Conservation (phyloP, 805 yeast species). For the Candida pseudoglaebosa region DNA sequence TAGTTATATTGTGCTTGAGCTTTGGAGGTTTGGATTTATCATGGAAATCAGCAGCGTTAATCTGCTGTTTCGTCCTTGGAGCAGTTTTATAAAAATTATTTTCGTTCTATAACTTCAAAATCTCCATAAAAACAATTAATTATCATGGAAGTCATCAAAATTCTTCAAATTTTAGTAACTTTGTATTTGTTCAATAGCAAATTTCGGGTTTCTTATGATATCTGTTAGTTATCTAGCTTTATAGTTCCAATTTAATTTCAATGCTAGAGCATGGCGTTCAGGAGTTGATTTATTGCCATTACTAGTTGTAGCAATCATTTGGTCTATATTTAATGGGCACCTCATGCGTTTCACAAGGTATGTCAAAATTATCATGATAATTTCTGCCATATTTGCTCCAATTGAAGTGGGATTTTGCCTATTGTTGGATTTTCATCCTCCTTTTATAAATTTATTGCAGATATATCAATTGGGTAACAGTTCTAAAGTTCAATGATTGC, state of each 20-base stretch:
- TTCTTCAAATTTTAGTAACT: constrained; percentile 34
- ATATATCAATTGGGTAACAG: constrained; percentile 33
- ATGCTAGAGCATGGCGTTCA: constrained; percentile 32
- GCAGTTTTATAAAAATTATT: constrained; percentile 32
- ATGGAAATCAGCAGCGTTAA: constrained; percentile 56
- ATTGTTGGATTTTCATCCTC: constrained; percentile 19
- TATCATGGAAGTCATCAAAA: constrained; percentile 36
- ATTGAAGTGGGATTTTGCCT: constrained; percentile 33
- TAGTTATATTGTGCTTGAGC: constrained; percentile 46
- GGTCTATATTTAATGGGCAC: constrained; percentile 28
- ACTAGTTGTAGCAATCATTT: constrained; percentile 27
- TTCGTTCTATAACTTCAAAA: constrained; percentile 36
- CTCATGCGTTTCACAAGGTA: constrained; percentile 24
- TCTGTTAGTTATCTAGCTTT: constrained; percentile 30
- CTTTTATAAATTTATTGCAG: constrained; percentile 21
- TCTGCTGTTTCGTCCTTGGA: constrained; percentile 47
- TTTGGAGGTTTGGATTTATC: constrained; percentile 50
- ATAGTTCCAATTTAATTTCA: constrained; percentile 35
- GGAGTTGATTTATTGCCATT: constrained; percentile 36
- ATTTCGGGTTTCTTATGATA: constrained; percentile 39
- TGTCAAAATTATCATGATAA: constrained; percentile 29
- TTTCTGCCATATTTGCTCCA: constrained; percentile 28
- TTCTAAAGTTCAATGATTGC: constrained; percentile 34
- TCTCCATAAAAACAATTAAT: constrained; percentile 46
- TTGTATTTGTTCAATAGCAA: constrained; percentile 31